These are phyloP conservation scores for Brassica nigra DNA, from an alignment of 345 rosid genomes.

Conservation along the genomic window DNA sequence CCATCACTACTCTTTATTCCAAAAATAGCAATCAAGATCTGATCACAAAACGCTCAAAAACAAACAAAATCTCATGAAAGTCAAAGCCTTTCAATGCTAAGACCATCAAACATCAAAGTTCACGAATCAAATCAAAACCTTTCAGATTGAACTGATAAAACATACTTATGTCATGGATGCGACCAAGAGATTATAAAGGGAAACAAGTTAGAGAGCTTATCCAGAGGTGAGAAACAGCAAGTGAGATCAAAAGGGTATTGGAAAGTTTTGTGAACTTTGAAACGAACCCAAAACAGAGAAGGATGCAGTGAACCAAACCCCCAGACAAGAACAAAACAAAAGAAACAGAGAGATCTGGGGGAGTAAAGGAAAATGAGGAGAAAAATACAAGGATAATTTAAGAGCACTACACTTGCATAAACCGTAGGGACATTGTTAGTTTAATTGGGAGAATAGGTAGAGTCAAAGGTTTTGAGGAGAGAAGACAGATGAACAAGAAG, in stretches of 20 bases:
- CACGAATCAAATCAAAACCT: constrained; percentile 2
- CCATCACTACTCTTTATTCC: constrained; percentile 50
- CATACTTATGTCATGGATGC: too few species aligned
- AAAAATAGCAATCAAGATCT: constrained; percentile 47
- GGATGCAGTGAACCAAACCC: neutral
- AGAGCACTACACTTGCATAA: constrained; percentile 40
- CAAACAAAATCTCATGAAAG: constrained; percentile 35
- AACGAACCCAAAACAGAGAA: constrained; percentile 9
- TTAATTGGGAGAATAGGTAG: neutral
- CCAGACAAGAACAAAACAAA: neutral
- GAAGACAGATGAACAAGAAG: constrained; percentile 29
- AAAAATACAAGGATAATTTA: constrained; percentile 13
- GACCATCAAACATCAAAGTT: constrained; percentile 7
- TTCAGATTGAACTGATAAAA: too few species aligned
- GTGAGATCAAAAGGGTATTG: constrained; percentile 15
- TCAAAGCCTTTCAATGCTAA: constrained; percentile 22
- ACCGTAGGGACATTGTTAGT: constrained; percentile 20
- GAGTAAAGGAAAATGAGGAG: constrained; percentile 6
- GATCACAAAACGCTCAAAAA: constrained; percentile 18
- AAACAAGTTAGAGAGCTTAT: neutral
- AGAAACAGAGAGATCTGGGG: constrained; percentile 34
- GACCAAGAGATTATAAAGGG: too few species aligned
- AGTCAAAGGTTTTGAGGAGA: constrained; percentile 27
- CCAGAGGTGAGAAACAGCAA: constrained; percentile 4
- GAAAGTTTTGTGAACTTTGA: constrained; percentile 24